Conservation (phyloP, 495 filamentous ascomycete genomes). For the Talaromyces ruber region DNA sequence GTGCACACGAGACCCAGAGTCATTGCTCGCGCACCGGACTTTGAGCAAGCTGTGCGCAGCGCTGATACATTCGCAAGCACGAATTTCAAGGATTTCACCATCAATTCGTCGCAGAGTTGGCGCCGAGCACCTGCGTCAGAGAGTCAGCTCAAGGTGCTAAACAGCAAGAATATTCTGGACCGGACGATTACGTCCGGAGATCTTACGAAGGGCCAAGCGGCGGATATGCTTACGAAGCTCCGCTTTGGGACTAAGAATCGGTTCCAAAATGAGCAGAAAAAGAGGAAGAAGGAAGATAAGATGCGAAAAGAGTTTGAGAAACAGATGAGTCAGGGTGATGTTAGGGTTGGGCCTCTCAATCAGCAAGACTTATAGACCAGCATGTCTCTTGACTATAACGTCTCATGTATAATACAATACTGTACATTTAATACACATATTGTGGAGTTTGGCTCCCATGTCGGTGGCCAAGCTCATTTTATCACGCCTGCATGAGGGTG, state of each 20-base stretch:
- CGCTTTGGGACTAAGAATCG: conserved; percentile 71
- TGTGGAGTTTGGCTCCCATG: not conserved
- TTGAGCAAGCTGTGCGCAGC: conserved; percentile 68
- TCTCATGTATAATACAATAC: not conserved
- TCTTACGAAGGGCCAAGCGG: conserved; percentile 72
- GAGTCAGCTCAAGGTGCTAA: conserved; percentile 64
- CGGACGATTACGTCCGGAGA: conserved; percentile 44
- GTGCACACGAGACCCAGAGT: conserved; percentile 58
- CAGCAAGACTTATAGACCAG: not conserved
- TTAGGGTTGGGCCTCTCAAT: conserved; percentile 58
- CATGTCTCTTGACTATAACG: not conserved
- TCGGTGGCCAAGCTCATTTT: not conserved
- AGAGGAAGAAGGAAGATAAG: conserved; percentile 28
- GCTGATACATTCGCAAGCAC: conserved; percentile 70
- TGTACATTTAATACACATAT: not conserved
- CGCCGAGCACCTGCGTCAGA: conserved; percentile 55
- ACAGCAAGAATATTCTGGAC: conserved; percentile 48
- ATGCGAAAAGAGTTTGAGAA: conserved; percentile 23
- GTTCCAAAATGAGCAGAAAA: conserved; percentile 43
- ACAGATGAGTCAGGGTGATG: conserved; percentile 32
- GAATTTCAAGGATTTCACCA: conserved; percentile 50
- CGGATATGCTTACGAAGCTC: conserved; percentile 89
- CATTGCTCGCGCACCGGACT: conserved; percentile 48
- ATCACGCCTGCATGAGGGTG: not conserved
- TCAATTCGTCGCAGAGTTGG: conserved; percentile 56